Evolutionary conservation across 345 rosid genomes (phyloP).

Genomic region (Syzygium grande): DNA sequence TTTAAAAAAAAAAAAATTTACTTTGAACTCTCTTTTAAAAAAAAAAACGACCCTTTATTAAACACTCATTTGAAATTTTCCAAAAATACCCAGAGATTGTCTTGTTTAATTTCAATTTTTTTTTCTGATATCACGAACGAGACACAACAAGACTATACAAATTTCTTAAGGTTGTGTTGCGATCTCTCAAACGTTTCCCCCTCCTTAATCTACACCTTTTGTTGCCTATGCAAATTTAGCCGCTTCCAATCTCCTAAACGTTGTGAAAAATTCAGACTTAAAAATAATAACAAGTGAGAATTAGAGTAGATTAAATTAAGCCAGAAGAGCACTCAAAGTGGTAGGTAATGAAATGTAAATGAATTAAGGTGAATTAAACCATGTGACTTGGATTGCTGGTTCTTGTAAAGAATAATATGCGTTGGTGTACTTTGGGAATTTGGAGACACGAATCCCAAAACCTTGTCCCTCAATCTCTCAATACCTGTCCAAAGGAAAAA

Average conservation of each 20-base stretch:
- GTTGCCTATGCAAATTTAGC: background rate
- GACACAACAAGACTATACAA: slow-evolving; percentile 3
- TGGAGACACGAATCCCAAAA: slow-evolving; percentile 75
- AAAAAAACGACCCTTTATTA: background rate
- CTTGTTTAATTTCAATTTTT: slow-evolving; percentile 9
- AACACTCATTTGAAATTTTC: background rate
- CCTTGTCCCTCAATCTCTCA: slow-evolving; percentile 69
- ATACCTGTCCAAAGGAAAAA: slow-evolving; percentile 7
- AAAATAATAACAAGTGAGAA: background rate
- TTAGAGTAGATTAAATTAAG: background rate
- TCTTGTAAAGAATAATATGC: slow-evolving; percentile 78
- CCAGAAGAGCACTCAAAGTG: background rate
- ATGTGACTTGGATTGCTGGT: slow-evolving; percentile 14
- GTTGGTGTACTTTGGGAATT: slow-evolving; percentile 66
- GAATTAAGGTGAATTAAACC: background rate
- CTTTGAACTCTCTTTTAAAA: background rate
- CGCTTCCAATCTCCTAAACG: slow-evolving; percentile 57
- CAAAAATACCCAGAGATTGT: background rate
- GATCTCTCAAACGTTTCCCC: background rate
- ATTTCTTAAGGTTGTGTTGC: too few species aligned
- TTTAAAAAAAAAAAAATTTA: background rate
- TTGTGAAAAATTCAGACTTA: slow-evolving; percentile 63
- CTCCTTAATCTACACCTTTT: background rate
- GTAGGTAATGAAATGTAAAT: background rate
- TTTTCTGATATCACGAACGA: slow-evolving; percentile 6